These are phyloP conservation scores for Lactarius quietus DNA, from an alignment of 768 basidiomycete genomes.

Conservation along the genomic window DNA sequence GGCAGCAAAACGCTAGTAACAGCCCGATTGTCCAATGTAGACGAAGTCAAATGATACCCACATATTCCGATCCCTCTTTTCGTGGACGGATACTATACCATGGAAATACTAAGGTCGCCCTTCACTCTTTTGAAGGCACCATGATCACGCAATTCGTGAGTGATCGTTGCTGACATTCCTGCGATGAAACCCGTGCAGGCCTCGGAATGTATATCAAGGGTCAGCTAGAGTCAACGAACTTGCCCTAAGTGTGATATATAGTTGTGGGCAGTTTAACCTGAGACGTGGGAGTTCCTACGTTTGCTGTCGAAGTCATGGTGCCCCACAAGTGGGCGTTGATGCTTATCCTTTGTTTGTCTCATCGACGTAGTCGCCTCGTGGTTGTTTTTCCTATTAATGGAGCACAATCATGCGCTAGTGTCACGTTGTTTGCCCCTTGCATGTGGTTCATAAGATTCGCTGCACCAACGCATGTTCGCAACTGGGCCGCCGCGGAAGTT, in stretches of 20 bases:
- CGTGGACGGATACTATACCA: not conserved
- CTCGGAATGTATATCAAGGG: not conserved
- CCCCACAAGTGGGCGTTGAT: not conserved
- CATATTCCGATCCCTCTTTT: not conserved
- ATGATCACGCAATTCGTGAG: not conserved
- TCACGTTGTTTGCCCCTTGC: not conserved
- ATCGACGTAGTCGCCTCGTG: not conserved
- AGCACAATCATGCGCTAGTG: not conserved
- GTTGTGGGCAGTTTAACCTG: not conserved
- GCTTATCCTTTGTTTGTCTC: not conserved
- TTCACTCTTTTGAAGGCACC: not conserved
- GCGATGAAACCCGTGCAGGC: not conserved
- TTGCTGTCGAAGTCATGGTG: not conserved
- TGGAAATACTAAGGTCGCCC: not conserved
- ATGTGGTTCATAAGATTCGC: conserved; percentile 35
- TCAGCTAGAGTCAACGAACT: not conserved
- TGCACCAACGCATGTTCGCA: conserved; percentile 33
- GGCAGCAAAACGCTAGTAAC: not conserved
- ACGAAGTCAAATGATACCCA: not conserved
- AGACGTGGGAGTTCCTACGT: not conserved
- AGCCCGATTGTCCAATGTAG: not conserved
- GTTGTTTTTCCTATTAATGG: not conserved
- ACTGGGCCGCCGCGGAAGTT: conserved; percentile 30
- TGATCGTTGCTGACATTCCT: not conserved
- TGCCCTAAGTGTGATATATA: not conserved